Evolutionary conservation across 371 early-diverging fungal species (phyloP).

Genomic region (Dentiscutata heterogama): DNA sequence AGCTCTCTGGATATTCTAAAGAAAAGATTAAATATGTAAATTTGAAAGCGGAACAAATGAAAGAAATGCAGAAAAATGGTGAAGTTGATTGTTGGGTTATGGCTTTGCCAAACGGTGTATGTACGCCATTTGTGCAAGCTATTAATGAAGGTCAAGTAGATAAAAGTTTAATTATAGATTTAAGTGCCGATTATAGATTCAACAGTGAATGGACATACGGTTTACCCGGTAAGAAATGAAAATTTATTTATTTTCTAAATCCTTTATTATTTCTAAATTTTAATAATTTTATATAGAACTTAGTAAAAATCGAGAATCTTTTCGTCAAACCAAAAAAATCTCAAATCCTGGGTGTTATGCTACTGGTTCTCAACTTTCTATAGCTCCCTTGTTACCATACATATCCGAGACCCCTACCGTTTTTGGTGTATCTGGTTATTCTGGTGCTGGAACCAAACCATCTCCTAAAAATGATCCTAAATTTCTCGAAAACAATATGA

Average conservation of each 20-base stretch:
- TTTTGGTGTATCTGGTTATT: slow-evolving; percentile 97
- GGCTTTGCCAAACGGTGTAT: slow-evolving; percentile 95
- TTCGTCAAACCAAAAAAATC: slow-evolving; percentile 73
- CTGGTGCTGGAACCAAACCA: slow-evolving; percentile 97
- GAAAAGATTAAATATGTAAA: slow-evolving; percentile 78
- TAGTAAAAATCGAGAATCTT: slow-evolving; percentile 72
- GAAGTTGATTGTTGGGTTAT: slow-evolving; percentile 95
- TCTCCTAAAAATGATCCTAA: slow-evolving; percentile 93
- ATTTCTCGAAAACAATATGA: slow-evolving; percentile 85
- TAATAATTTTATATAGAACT: slow-evolving; percentile 56
- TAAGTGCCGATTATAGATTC: slow-evolving; percentile 95
- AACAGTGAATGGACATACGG: slow-evolving; percentile 91
- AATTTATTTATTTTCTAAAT: slow-evolving; percentile 23
- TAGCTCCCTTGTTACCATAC: slow-evolving; percentile 82
- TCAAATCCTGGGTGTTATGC: slow-evolving; percentile 99
- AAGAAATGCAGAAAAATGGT: slow-evolving; percentile 60
- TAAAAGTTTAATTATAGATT: slow-evolving; percentile 84
- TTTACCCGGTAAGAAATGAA: slow-evolving; percentile 68
- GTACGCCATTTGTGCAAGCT: slow-evolving; percentile 91
- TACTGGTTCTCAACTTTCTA: slow-evolving; percentile 92
- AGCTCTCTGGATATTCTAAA: slow-evolving; percentile 81
- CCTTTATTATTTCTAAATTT: background rate
- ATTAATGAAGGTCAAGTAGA: slow-evolving; percentile 69
- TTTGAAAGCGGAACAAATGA: slow-evolving; percentile 78
- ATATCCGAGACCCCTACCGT: slow-evolving; percentile 77